Base-by-base conservation (phyloP, 345 rosid genomes). In the Brassica incana region DNA sequence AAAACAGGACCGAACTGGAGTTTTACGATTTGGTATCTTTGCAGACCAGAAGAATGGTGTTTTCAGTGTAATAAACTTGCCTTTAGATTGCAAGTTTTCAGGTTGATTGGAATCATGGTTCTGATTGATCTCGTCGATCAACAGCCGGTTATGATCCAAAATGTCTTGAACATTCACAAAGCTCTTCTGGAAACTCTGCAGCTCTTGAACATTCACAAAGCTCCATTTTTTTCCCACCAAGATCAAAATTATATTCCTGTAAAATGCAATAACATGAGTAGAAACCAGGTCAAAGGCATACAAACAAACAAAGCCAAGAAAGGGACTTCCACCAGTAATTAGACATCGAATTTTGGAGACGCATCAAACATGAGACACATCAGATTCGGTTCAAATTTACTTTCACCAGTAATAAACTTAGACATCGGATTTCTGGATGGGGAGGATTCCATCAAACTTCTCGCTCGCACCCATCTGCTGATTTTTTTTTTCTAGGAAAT, bases 41-140 rank as follows among this genome's bases (percentile, higher is more conserved):
- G 30, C 30, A 27, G 30, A 27, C 30, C 30, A 27, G 30, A 0
- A 27, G 30, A 27, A 27, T 27, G 30, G 30, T 27, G 30, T 27
- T 27, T 27, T 27, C 30, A 27, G 30, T 27, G 30, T 27, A 27
- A 27, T 27, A 27, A 27, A 27, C 30, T 27, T 27, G 30, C 30
- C 30, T 27, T 27, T 27, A 27, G 30, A 27, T 27, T 27, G 30
- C 83, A 94, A 83, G 82, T 90, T 88, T 62, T 90, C 92, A 0
- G 97, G 97, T 73, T 82, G 85, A 73, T 87, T 94, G 0, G 98
- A 92, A 70, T 92, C 97, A 5, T 94, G 97, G 80, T 94, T 94
- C 71, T 85, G 94, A 70, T 92, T 94, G 78, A 94, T 94, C 87
- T 92, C 87, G 67, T 90, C 89, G 85, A 94, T 94, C 48, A 94